These are phyloP conservation scores for Lentinula guzmanii DNA, from an alignment of 768 basidiomycete species.

Conservation along the genomic window DNA sequence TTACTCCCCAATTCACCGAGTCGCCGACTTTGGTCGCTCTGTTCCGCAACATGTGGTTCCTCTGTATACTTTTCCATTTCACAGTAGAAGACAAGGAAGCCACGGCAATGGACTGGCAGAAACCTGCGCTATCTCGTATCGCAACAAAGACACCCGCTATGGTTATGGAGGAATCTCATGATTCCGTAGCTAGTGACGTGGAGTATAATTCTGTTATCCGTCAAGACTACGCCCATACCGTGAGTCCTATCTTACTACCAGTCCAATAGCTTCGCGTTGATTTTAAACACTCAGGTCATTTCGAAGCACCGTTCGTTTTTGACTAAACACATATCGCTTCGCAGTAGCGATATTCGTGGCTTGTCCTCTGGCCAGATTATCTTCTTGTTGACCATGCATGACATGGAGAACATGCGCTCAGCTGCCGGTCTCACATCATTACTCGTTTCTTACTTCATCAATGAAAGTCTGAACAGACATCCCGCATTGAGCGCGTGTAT, in stretches of 20 bases:
- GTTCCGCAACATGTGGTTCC: slow-evolving; percentile 93
- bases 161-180: slow-evolving; percentile 76
- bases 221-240: slow-evolving; percentile 76
- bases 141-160: slow-evolving; percentile 83
- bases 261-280: slow-evolving; percentile 3
- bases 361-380: slow-evolving; percentile 81
- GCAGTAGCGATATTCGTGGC: slow-evolving; percentile 62
- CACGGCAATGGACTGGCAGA: slow-evolving; percentile 72
- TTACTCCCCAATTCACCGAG: slow-evolving; percentile 50
- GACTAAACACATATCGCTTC: slow-evolving; percentile 57
- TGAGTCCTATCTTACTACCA: slow-evolving; percentile 25
- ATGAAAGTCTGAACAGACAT: slow-evolving; percentile 76
- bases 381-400: slow-evolving; percentile 79
- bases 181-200: slow-evolving; percentile 79
- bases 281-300: slow-evolving; percentile 48
- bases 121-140: slow-evolving; percentile 70
- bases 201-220: slow-evolving; percentile 91
- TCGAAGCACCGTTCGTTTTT: slow-evolving; percentile 61
- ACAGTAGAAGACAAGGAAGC: slow-evolving; percentile 52
- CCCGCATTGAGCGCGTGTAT: slow-evolving; percentile 65
- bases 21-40: slow-evolving; percentile 60
- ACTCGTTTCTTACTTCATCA: slow-evolving; percentile 81
- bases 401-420: slow-evolving; percentile 84
- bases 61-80: slow-evolving; percentile 84
- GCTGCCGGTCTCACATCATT: slow-evolving; percentile 75